Base-by-base conservation (phyloP, 169 alveolate genomes). In the Plasmodium knowlesi region DNA sequence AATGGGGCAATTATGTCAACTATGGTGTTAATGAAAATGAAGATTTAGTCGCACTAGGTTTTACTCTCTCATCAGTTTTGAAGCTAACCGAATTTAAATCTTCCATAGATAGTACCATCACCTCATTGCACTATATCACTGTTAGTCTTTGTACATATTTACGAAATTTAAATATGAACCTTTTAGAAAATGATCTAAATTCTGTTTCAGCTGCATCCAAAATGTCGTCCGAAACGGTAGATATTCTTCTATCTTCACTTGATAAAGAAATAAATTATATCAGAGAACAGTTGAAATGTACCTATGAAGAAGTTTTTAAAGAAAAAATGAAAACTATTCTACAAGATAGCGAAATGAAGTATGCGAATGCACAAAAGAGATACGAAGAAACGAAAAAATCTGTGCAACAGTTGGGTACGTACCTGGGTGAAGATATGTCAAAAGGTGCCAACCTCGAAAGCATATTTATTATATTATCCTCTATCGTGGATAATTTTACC, bases 1-100 rank as follows among this genome's bases (percentile, higher is more conserved):
- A 95, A 93, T 96, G 96, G 92, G 98, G 98, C 22, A 96, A 96
- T 92, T 96, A 94, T 84, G 97, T 96, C 32, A 96, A 96, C 83
- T 96, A 95, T 92, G 98, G 98, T 25, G 92, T 93, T 70, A 93
- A 83, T 78, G 92, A 89, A 2, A 93, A 89, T 82, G 90, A 89
- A 30, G 95, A 88, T 81, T 82, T 82, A 30, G 94, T 92, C 73
- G 95, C 95, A 5, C 57, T 84, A 78, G 98, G 98, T 1, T 96
- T 96, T 82, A 95, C 97, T 37, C 91, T 96, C 22, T 93, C 97
- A 16, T 95, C 97, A 1, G 96, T 97, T 30, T 54, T 93, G 39
- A 95, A 95, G 71, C 95, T 96, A n/a, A 92, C 94, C 54, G 98
- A 96, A 92, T 79, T 96, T 74, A 96, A 96, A 88, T 92, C 98